Base-by-base conservation (phyloP, 345 rosid genomes). In the Boechera retrofracta region DNA sequence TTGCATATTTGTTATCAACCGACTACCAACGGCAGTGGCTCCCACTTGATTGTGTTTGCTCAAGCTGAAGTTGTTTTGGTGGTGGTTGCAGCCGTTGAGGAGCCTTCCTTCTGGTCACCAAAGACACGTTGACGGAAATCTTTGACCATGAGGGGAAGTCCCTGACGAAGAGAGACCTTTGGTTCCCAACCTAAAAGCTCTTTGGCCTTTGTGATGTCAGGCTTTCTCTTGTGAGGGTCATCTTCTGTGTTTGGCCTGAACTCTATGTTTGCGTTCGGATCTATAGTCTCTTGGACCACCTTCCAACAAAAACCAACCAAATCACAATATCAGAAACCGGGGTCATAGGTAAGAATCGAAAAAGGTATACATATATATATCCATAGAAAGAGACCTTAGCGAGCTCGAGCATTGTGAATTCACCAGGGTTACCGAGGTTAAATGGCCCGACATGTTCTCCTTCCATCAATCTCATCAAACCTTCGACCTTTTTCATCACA, bases 361-460 rank as follows among this genome's bases (percentile, higher is more conserved):
- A 51, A 65, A 13, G 18, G n/a, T 57, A 3, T 60, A 26, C 4
- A 28, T 26, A 29, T 15, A 18, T 7, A 36, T 5, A 64, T 18
- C 0, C 2, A 63, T 4, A 48, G 49, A 68, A 55, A 18, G 45
- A 56, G 49, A 93, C 98, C 97, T 92, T 74, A 11, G 99, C 99
- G 3, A 95, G 98, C 76, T 92, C 98, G 67, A 95, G 93, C 99
- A 96, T 96, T 78, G 99, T 96, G 83, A 96, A 96, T 91, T 96
- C 99, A 53, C 99, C 99, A 0, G 99, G 99, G 78, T 96, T 96
- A 38, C 99, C 99, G 31, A 96, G 97, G 82, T 96, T 96, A 81
- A 96, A 95, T 51, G 98, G 99, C 3, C 98, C 99, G 5, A 92
- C 97, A 26, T 92, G 96, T 52, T 95, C 94, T 10, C 99, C 93